phyloP scores from a whole-genome alignment of 768 basidiomycete genomes.

The Phallus indusiatus region DNA sequence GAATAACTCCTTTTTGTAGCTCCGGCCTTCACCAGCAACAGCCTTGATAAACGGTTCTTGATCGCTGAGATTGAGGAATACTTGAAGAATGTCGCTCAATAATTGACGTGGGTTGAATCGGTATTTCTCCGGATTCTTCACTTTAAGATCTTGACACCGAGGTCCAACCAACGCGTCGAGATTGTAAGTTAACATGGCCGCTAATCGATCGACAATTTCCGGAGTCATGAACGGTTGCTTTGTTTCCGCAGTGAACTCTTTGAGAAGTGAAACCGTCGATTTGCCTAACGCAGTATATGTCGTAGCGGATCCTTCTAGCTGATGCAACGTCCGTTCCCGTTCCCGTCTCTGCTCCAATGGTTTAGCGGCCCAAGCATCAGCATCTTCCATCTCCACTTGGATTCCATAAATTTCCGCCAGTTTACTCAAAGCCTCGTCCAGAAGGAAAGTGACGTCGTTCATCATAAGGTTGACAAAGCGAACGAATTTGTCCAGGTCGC shows the following conservation, averaged over 20 bases:
- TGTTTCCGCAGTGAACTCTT: conserved; percentile 86
- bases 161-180: conserved; percentile 84
- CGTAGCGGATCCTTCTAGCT: conserved; percentile 76
- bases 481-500: conserved; percentile 88
- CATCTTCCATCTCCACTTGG: conserved; percentile 76
- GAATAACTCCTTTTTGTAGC: conserved; percentile 79
- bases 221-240: conserved; percentile 91
- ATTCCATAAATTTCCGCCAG: conserved; percentile 83
- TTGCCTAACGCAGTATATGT: conserved; percentile 81
- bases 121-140: conserved; percentile 80
- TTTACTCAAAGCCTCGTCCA: conserved; percentile 91
- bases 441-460: conserved; percentile 96
- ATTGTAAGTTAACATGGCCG: conserved; percentile 96
- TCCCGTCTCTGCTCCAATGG: conserved; percentile 73
- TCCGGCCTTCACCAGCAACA: conserved; percentile 90
- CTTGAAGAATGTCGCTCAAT: conserved; percentile 78
- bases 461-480: conserved; percentile 96
- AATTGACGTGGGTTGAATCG: conserved; percentile 79
- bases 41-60: conserved; percentile 72
- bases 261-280: conserved; percentile 84
- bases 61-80: conserved; percentile 82
- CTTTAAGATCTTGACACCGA: conserved; percentile 74
- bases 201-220: conserved; percentile 91
- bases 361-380: conserved; percentile 55
- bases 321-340: conserved; percentile 64